These are phyloP conservation scores for Suhomyces bribrorum DNA, from an alignment of 1,139 yeast genomes.

Conservation along the genomic window DNA sequence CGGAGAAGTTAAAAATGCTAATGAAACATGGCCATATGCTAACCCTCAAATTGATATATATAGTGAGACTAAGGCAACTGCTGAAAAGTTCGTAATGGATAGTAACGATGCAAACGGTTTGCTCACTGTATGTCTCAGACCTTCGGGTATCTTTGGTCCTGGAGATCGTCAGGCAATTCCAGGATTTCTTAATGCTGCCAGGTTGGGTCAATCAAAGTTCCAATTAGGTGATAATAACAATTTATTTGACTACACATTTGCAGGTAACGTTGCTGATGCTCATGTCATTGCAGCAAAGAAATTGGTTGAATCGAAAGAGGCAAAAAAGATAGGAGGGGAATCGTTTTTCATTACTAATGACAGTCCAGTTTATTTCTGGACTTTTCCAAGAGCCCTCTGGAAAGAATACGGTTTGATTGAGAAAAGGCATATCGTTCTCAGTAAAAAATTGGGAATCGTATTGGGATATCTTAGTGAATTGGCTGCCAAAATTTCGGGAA, in stretches of 20 bases:
- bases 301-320: slow-evolving; percentile 48
- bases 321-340: slow-evolving; percentile 69
- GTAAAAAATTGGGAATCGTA: slow-evolving; percentile 69
- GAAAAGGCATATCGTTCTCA: slow-evolving; percentile 65
- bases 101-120: slow-evolving; percentile 64
- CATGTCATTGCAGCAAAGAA: slow-evolving; percentile 90
- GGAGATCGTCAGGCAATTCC: slow-evolving; percentile 98
- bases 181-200: slow-evolving; percentile 81
- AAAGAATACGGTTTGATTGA: slow-evolving; percentile 90
- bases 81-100: slow-evolving; percentile 77
- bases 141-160: slow-evolving; percentile 98
- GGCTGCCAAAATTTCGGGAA: slow-evolving; percentile 66
- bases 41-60: slow-evolving; percentile 93
- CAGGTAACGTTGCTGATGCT: slow-evolving; percentile 98
- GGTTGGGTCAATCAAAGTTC: slow-evolving; percentile 82
- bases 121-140: slow-evolving; percentile 83
- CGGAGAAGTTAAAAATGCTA: slow-evolving; percentile 89
- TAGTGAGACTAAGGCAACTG: slow-evolving; percentile 91
- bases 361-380: slow-evolving; percentile 95
- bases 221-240: slow-evolving; percentile 94
- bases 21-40: slow-evolving; percentile 94
- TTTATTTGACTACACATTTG: slow-evolving; percentile 94
- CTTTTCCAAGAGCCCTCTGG: slow-evolving; percentile 95
- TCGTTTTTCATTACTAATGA: slow-evolving; percentile 91
- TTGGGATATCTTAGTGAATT: slow-evolving; percentile 81